phyloP scores from a whole-genome alignment of 1,284 basidiomycete genomes.

The Phellopilus nigrolimitatus region DNA sequence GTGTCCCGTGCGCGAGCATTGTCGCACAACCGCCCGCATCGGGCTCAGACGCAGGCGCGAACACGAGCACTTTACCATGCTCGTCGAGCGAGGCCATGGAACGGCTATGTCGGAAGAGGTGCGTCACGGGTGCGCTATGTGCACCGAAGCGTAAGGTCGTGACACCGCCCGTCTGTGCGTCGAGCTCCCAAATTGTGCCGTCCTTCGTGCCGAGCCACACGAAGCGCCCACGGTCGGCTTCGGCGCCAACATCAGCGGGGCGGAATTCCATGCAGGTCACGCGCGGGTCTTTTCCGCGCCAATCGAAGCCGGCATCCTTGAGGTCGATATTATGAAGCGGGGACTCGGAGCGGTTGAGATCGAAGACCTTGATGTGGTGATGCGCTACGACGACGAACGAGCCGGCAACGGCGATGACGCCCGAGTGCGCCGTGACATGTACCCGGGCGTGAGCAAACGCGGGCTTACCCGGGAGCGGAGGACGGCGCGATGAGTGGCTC shows the following conservation, averaged over 20 bases:
- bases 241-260: conserved; percentile 34
- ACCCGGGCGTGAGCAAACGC: conserved; percentile 45
- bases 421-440: conserved; percentile 52
- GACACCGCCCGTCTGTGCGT: conserved; percentile 56
- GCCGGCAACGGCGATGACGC: conserved; percentile 57
- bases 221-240: conserved; percentile 39
- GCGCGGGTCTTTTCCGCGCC: conserved; percentile 58
- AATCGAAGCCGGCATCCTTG: conserved; percentile 50
- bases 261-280: conserved; percentile 77
- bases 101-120: conserved; percentile 66
- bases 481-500: conserved; percentile 75
- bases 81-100: conserved; percentile 82
- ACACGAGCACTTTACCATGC: conserved; percentile 75
- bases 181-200: conserved; percentile 79
- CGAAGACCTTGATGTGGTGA: conserved; percentile 63
- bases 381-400: conserved; percentile 58
- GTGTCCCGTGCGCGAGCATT: conserved; percentile 40
- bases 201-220: conserved; percentile 89
- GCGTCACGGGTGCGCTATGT: conserved; percentile 62
- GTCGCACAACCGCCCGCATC: conserved; percentile 32
- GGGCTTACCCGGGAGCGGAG: conserved; percentile 49
- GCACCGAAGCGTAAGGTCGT: conserved; percentile 52
- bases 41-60: too few relatives aligned
- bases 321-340: conserved; percentile 55
- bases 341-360: conserved; percentile 44